Conservation (phyloP, 2,329 filamentous ascomycete genomes). For the Arthrobotrys pseudoclavata region DNA sequence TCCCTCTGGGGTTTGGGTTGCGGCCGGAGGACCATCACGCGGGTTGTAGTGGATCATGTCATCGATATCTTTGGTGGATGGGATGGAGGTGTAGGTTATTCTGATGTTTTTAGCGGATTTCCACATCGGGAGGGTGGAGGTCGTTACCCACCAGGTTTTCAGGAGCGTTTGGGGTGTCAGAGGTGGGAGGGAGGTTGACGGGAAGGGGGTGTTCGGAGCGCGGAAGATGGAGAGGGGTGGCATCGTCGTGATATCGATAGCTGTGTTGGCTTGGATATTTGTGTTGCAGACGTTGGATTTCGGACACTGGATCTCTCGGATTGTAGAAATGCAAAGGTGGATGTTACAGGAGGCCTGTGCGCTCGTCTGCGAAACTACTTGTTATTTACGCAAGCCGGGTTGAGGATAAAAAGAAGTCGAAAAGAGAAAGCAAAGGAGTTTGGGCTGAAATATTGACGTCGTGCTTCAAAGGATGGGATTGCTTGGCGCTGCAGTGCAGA, state of each 20-base stretch:
- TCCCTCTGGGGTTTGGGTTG: conserved; percentile 11
- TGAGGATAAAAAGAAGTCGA: neutral
- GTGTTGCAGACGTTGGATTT: conserved; percentile 17
- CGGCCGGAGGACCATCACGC: conserved; percentile 13
- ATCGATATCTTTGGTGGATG: conserved; percentile 70
- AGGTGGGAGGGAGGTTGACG: conserved; percentile 65
- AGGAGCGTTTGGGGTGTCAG: conserved; percentile 74
- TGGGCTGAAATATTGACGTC: conserved; percentile 32
- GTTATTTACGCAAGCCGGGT: neutral
- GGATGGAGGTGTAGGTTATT: conserved; percentile 77
- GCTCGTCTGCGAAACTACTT: neutral
- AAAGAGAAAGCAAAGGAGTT: conserved; percentile 5
- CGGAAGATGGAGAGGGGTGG: conserved; percentile 46
- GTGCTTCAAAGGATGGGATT: neutral
- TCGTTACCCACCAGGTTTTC: conserved; percentile 80
- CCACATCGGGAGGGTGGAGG: conserved; percentile 85
- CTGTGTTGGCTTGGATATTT: neutral
- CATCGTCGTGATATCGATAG: conserved; percentile 23
- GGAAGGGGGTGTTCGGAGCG: conserved; percentile 60
- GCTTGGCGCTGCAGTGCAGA: conserved; percentile 19
- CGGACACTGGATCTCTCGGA: conserved; percentile 2
- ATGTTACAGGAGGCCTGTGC: neutral
- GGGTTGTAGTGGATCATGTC: conserved; percentile 78
- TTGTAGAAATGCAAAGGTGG: neutral
- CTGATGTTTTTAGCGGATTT: conserved; percentile 81